phyloP scores from a whole-genome alignment of 768 basidiomycete species.

The Leccinum pellstonianum region DNA sequence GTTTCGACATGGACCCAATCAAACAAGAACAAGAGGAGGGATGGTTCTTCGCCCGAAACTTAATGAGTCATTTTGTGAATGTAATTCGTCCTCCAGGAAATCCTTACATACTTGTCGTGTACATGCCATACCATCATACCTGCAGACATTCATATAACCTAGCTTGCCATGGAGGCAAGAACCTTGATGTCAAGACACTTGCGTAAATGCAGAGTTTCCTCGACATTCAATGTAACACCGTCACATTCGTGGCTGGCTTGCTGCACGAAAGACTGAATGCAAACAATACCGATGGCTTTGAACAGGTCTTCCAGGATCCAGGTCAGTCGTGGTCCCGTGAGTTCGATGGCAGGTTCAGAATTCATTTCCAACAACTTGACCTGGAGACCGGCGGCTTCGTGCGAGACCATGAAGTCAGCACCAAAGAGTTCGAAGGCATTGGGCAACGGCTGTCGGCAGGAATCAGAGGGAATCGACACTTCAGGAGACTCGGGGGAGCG shows the following conservation, averaged over 20 bases:
- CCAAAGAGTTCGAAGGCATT: conserved; percentile 97
- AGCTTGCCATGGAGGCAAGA: conserved; percentile 30
- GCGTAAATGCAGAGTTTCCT: conserved; percentile 52
- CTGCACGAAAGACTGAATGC: conserved; percentile 61
- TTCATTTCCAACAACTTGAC: conserved; percentile 89
- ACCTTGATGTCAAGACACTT: conserved; percentile 67
- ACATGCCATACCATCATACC: not conserved
- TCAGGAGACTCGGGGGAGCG: not conserved
- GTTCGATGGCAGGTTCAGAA: conserved; percentile 92
- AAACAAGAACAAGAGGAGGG: conserved; percentile 14
- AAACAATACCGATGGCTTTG: conserved; percentile 60
- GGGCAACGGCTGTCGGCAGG: conserved; percentile 58
- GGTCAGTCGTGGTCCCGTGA: conserved; percentile 80
- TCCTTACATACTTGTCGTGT: not conserved
- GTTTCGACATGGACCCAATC: not conserved
- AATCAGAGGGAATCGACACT: not conserved
- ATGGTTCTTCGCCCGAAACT: not conserved
- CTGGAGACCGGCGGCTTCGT: conserved; percentile 41
- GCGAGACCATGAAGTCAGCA: conserved; percentile 82
- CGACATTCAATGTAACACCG: conserved; percentile 45
- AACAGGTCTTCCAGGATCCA: conserved; percentile 85
- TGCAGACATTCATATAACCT: not conserved
- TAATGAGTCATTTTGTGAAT: not conserved
- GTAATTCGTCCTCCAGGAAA: conserved; percentile 10
- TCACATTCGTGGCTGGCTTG: conserved; percentile 3